Conservation (phyloP, 768 basidiomycete genomes). For the Rossbeevera mucosa region DNA sequence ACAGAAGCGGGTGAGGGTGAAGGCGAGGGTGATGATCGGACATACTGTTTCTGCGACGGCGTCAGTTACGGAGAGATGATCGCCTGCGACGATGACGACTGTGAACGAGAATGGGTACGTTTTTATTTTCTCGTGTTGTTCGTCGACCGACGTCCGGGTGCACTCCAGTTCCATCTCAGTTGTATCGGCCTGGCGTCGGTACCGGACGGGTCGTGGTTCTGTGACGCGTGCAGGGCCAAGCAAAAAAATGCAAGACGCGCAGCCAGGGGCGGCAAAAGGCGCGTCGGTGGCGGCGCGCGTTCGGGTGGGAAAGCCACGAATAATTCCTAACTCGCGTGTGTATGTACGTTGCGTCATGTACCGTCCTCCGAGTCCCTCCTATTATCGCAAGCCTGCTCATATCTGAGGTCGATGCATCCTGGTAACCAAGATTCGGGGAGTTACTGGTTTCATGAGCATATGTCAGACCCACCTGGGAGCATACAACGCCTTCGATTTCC, state of each 20-base stretch:
- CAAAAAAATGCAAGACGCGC: constrained; percentile 47
- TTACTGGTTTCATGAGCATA: too few species aligned
- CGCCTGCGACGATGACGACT: constrained; percentile 78
- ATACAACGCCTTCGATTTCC: not conserved
- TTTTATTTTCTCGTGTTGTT: constrained; percentile 1
- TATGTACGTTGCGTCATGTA: constrained; percentile 12
- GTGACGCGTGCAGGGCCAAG: constrained; percentile 59
- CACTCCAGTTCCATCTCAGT: constrained; percentile 66
- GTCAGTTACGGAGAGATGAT: constrained; percentile 94
- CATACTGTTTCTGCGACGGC: constrained; percentile 83
- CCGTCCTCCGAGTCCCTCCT: constrained; percentile 12
- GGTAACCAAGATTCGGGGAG: too few species aligned
- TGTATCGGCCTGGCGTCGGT: constrained; percentile 65
- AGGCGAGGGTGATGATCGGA: constrained; percentile 53
- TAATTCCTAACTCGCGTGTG: constrained; percentile 21
- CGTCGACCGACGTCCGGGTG: constrained; percentile 2
- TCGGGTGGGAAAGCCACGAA: constrained; percentile 29
- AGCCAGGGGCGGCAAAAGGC: constrained; percentile 50
- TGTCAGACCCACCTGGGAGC: not conserved
- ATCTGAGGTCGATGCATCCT: too few species aligned
- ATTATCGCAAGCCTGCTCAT: too few species aligned
- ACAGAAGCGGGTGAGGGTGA: constrained; percentile 48
- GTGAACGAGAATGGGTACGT: constrained; percentile 87
- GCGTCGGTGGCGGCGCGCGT: constrained; percentile 34
- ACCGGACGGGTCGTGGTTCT: constrained; percentile 75